Evolutionary conservation across 257 asterid genomes (phyloP), one percentile per base, ranked within the genome.

Genomic region (Ajuga chamaepitys): DNA sequence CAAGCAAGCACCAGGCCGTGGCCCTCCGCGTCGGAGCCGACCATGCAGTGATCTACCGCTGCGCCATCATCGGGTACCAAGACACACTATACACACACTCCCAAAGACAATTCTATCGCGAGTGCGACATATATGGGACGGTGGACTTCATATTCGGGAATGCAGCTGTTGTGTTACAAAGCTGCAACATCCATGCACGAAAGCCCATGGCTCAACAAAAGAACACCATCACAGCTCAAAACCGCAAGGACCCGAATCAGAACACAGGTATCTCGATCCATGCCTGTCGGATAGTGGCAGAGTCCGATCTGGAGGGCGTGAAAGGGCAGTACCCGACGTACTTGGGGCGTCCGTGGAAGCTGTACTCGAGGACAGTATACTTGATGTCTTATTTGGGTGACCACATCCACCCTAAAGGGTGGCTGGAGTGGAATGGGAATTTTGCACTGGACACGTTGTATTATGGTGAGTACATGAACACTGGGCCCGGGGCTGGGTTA

Each of bases 71-170:
- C 16, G 89, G 84, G 0, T 83, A 78, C 57, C 86, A 83, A 54
- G 89, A 83, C 76, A 83, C 85, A 1, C 55, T 83, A 0, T 83
- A 83, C 77, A 61, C 61, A 0, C 84, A 80, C 58, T 75, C 84
- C 0, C 76, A 67, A 2, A 18, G 84, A 0, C 86, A 81, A 34
- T 83, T 81, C 37, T 83, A 73, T 25, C 79, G 85, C 14, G 87
- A 84, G 13, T 81, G 87, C 37, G 81, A 84, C 72, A 73, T 81
- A 0, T 72, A 74, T 11, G 88, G 88, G 50, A 83, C 83, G 0
- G 88, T 83, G 0, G 89, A 81, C 62, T 83, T 83, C 85, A 81
- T 81, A 37, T 83, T 83, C 52, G 85, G 87, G 3, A 77, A 83
- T 18, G 87, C 84, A 0, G 89, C 89, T 1, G 85, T 81, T 1